phyloP scores from a whole-genome alignment of 2,329 filamentous ascomycete species.

The Colletotrichum sp. region DNA sequence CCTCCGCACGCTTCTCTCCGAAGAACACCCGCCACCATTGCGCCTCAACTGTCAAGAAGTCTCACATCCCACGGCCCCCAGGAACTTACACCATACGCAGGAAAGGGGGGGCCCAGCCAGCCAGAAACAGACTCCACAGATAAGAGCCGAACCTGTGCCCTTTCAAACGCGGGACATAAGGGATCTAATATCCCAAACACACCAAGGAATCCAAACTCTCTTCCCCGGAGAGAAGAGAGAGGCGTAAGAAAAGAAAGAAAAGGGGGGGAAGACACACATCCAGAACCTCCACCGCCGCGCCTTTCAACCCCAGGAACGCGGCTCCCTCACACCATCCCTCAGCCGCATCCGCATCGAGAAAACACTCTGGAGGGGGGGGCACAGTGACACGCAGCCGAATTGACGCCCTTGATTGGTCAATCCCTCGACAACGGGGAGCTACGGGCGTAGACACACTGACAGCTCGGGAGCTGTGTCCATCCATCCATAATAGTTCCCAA shows the following conservation, averaged over 20 bases:
- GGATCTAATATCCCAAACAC: neutral
- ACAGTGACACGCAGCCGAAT: neutral
- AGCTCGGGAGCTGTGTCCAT: neutral
- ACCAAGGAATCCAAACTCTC: neutral
- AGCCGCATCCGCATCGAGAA: neutral
- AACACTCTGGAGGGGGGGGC: neutral
- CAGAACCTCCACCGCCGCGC: neutral
- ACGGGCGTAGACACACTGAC: neutral
- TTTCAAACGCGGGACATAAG: neutral
- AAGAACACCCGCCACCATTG: neutral
- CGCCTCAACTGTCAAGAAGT: neutral
- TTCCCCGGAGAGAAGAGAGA: neutral
- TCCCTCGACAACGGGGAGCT: neutral
- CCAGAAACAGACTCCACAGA: neutral
- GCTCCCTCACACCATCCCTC: neutral
- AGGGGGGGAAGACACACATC: neutral
- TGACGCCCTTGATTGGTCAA: neutral
- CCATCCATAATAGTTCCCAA: neutral
- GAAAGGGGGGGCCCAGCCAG: neutral
- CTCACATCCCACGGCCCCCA: neutral
- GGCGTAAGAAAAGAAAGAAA: neutral
- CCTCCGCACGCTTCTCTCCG: neutral
- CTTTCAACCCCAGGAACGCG: neutral
- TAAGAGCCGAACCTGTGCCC: neutral
- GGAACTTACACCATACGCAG: neutral